A percentile compares a stretch with the other conserved stretches of the same genome.
phyloP scores from a whole-genome alignment of 2,329 filamentous ascomycete species.

The Penicillium sp. region DNA sequence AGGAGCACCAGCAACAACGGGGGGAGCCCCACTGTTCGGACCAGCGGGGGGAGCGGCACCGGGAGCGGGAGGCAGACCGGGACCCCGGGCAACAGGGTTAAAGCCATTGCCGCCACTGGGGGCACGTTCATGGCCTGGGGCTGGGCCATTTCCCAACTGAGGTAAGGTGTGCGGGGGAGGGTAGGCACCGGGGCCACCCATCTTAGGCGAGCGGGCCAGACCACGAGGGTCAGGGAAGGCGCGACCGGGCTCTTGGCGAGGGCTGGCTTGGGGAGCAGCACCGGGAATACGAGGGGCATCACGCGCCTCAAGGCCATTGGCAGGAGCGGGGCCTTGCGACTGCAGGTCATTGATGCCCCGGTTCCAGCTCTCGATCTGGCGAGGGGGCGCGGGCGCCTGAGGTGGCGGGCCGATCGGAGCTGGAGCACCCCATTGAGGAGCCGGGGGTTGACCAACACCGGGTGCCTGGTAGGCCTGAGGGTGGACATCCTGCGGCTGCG shows the following conservation, averaged over 20 bases:
- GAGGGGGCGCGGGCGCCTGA: constrained; percentile 64
- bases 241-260: constrained; percentile 69
- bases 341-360: constrained; percentile 76
- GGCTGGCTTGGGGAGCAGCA: constrained; percentile 71
- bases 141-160: constrained; percentile 50
- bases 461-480: constrained; percentile 87
- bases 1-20: constrained; percentile 40
- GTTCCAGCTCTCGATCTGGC: constrained; percentile 61
- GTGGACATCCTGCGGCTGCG: constrained; percentile 86
- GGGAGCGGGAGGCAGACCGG: constrained; percentile 43
- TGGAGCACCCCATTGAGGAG: constrained; percentile 85
- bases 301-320: constrained; percentile 79
- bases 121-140: constrained; percentile 42
- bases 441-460: constrained; percentile 77
- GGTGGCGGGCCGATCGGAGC: constrained; percentile 50
- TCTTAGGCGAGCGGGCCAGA: constrained; percentile 61
- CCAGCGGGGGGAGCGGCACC: constrained; percentile 50
- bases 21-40: constrained; percentile 55
- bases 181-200: constrained; percentile 55
- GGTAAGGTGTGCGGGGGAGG: constrained; percentile 51
- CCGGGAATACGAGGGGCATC: constrained; percentile 69
- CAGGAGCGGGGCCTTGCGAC: constrained; percentile 53
- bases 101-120: constrained; percentile 32
- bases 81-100: constrained; percentile 40
- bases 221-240: constrained; percentile 65